phyloP scores from a whole-genome alignment of 805 yeast species.

The Hanseniaspora vineae region DNA sequence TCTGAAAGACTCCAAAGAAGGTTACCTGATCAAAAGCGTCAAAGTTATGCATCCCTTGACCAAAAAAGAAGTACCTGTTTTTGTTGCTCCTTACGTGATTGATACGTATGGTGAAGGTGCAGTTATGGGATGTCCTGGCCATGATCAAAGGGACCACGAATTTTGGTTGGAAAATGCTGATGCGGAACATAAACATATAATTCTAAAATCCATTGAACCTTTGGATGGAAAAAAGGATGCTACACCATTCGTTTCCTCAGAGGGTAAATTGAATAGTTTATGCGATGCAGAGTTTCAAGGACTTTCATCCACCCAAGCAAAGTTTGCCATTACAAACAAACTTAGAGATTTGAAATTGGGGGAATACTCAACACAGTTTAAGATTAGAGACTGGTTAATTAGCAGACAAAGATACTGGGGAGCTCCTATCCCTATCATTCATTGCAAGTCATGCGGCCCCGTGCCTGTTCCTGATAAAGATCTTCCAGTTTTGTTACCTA shows the following conservation, averaged over 20 bases:
- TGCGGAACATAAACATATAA: slow-evolving; percentile 35
- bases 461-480: slow-evolving; percentile 87
- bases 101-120: slow-evolving; percentile 82
- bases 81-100: slow-evolving; percentile 82
- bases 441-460: slow-evolving; percentile 74
- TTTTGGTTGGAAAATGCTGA: slow-evolving; percentile 45
- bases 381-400: slow-evolving; percentile 86
- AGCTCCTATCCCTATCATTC: slow-evolving; percentile 91
- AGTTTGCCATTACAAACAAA: slow-evolving; percentile 28
- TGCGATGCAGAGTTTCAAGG: slow-evolving; percentile 37
- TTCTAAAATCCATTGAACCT: slow-evolving; percentile 11
- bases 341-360: slow-evolving; percentile 35
- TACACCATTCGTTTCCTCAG: slow-evolving; percentile 27
- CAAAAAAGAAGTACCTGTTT: slow-evolving; percentile 46
- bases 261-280: slow-evolving; percentile 36
- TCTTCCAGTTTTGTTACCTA: slow-evolving; percentile 73
- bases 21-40: slow-evolving; percentile 36
- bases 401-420: slow-evolving; percentile 98
- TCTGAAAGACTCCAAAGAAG: slow-evolving; percentile 40
- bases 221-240: slow-evolving; percentile 1
- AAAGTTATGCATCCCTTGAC: slow-evolving; percentile 48
- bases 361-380: slow-evolving; percentile 35
- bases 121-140: slow-evolving; percentile 97
- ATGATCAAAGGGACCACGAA: slow-evolving; percentile 69
- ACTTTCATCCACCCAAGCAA: slow-evolving; percentile 37